phyloP scores from a whole-genome alignment of 305 asterid genomes.

The Euphrasia arctica region DNA sequence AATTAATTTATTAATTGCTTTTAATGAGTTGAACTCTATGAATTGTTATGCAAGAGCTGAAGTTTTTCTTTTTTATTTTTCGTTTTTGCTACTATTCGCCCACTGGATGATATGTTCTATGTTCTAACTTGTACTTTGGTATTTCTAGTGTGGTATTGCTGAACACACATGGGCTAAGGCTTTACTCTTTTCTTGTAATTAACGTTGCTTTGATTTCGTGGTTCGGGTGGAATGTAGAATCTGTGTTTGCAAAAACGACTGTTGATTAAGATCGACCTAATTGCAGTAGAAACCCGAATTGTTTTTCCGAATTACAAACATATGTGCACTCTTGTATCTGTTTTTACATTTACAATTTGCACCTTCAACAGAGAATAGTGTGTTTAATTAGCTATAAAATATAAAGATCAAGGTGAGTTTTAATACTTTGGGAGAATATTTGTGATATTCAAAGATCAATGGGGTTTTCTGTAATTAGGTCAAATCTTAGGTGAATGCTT shows the following conservation, averaged over 20 bases:
- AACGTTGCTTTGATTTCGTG: no score
- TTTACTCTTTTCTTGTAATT: slow-evolving; percentile 2
- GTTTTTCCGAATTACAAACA: not conserved
- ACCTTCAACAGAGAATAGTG: no score
- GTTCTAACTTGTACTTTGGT: not conserved
- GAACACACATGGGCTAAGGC: not conserved
- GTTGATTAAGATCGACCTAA: not conserved
- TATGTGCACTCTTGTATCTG: not conserved
- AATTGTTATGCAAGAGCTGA: no score
- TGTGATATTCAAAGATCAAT: not conserved
- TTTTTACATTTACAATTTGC: no score
- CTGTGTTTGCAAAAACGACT: not conserved
- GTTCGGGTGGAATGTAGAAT: not conserved
- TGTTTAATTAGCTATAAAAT: no score
- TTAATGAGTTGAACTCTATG: not conserved
- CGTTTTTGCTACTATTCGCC: not conserved
- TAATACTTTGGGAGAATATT: not conserved
- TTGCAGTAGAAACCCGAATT: not conserved
- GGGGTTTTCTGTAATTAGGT: not conserved
- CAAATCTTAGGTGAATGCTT: not conserved
- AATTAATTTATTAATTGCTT: not conserved
- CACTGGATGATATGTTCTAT: not conserved
- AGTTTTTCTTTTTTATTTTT: no score
- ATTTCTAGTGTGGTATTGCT: not conserved
- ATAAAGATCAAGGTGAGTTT: no score